Percentiles rank a stretch among this genome's conserved stretches.
Conservation (phyloP, 257 asterid species). For the Solanum arcanum region DNA sequence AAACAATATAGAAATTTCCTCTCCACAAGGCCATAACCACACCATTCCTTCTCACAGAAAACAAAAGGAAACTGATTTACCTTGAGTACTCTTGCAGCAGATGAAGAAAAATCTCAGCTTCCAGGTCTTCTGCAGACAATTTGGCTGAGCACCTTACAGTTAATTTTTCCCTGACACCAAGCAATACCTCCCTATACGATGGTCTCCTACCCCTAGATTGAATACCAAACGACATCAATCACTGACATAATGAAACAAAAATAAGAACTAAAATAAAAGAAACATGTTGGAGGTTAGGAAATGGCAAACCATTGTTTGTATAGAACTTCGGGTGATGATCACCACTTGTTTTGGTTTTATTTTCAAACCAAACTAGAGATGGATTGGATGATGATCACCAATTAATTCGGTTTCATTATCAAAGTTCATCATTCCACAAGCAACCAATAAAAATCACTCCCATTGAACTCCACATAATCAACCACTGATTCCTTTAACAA, state of each 20-base stretch:
- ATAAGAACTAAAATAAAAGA: background rate
- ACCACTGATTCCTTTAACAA: background rate
- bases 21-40: background rate
- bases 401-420: background rate
- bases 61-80: constrained; percentile 14
- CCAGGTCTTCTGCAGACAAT: constrained; percentile 73
- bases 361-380: background rate
- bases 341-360: background rate
- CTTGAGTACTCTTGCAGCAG: constrained; percentile 76
- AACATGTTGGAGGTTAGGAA: background rate
- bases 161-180: constrained; percentile 62
- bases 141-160: constrained; percentile 73
- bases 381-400: background rate
- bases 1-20: background rate
- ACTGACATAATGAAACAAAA: background rate
- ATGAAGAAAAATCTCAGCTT: constrained; percentile 86
- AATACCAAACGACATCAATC: background rate
- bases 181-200: constrained; percentile 72
- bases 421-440: background rate
- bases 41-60: background rate
- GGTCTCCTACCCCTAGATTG: constrained; percentile 90
- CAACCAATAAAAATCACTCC: background rate
- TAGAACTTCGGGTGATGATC: background rate
- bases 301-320: background rate
- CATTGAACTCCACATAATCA: background rate